Evolutionary conservation across 2,329 filamentous ascomycete genomes (phyloP), one percentile per base, ranked within the genome.

Genomic region (Trichophyton equinum): DNA sequence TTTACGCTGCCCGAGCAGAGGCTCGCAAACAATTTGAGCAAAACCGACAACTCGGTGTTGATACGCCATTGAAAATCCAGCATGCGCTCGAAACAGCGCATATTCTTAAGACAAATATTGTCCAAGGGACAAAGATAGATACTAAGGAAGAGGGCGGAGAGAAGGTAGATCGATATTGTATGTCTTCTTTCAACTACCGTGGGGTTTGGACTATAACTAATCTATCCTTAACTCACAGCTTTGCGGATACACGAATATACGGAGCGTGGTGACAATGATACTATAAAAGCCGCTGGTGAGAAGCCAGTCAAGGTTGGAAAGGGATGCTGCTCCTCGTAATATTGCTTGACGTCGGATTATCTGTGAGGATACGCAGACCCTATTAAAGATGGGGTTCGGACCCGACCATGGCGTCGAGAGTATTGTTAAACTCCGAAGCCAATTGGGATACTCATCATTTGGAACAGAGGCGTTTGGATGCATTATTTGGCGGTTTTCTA

Each of bases 221-320:
- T 25, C 4, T 44, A 4, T 42, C 22, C 47, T 36, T 33, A 44
- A 57, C 15, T 8, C 67, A 65, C 67, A 96, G 91, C 87, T 71
- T 77, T 97, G 61, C 82, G 86, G 58, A 96, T 99, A 75, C 94
- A 97, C 73, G 82, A 95, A 63, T 78, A 95, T 65, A 99, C 87
- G 33, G 92, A 99, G 74, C 81, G 89, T 65, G 91, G 94, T 60
- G 88, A 97, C 75, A 99, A 99, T 71, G 91, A 96, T 67, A 89
- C 86, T 38, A 84, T 96, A 68, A 95, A 91, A 75, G 80, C 81
- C 1, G 78, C 75, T 1, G 68, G 68, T 38, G 25, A 55, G 51
- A 67, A 73, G 66, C 65, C 67, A 18, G 71, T 75, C 42, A 76
- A 75, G 67, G 69, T 75, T 60, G 72, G 74, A 51, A 75, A 76